These are phyloP conservation scores for Vinca major DNA, from an alignment of 305 asterid species.

Conservation along the genomic window DNA sequence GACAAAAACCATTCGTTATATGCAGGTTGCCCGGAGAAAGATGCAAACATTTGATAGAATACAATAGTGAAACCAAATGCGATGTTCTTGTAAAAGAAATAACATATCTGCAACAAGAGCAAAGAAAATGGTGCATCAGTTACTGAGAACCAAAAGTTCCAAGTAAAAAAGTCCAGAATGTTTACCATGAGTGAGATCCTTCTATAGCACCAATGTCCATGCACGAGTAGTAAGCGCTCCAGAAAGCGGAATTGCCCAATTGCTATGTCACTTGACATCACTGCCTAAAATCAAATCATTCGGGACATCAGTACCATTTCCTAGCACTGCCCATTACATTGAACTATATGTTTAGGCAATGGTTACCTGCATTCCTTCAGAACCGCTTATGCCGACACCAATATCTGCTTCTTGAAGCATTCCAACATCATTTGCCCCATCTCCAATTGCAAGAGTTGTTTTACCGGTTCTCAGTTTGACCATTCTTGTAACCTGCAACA, in stretches of 20 bases:
- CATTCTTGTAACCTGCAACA: constrained; percentile 11
- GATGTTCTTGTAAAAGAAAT: constrained; percentile 27
- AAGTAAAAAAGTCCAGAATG: too few relatives aligned
- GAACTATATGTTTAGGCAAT: background rate
- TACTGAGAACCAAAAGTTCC: background rate
- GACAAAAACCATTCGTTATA: constrained; percentile 26
- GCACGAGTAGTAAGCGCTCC: constrained; percentile 35
- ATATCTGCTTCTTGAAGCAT: constrained; percentile 14
- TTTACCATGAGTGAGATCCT: constrained; percentile 21
- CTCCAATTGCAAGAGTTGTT: constrained; percentile 9
- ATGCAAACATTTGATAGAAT: constrained; percentile 17
- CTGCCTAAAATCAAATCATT: constrained; percentile 20
- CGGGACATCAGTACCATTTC: background rate
- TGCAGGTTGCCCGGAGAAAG: constrained; percentile 25
- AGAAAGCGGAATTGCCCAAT: constrained; percentile 38
- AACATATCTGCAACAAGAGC: constrained; percentile 20
- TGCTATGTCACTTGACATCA: constrained; percentile 37
- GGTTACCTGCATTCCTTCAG: constrained; percentile 8
- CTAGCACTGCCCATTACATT: background rate
- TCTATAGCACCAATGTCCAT: constrained; percentile 40
- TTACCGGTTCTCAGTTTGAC: constrained; percentile 4
- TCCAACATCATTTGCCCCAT: constrained; percentile 10
- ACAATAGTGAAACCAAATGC: constrained; percentile 20
- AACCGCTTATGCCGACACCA: constrained; percentile 7
- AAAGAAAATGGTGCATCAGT: background rate